Conservation (phyloP, 345 rosid species). For the Arabidopsis suecica region DNA sequence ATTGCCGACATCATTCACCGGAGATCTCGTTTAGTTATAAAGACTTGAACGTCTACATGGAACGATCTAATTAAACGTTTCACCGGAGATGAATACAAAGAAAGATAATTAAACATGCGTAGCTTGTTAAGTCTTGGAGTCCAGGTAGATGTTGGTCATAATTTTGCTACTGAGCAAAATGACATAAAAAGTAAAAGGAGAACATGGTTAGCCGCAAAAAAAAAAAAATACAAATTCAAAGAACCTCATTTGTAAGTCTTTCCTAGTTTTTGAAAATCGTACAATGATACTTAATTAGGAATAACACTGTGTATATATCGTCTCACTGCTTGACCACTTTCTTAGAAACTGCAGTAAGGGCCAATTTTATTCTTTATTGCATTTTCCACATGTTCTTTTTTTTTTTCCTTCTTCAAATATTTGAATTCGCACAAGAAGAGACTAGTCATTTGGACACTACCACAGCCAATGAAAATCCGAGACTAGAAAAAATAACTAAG, state of each 20-base stretch:
- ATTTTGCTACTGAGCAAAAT: neutral
- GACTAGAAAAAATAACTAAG: no score
- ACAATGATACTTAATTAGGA: neutral
- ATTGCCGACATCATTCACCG: conserved; percentile 7
- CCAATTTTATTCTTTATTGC: neutral
- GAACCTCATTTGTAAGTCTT: no score
- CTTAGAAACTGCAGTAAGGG: neutral
- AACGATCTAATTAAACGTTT: neutral
- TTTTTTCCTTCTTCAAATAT: neutral
- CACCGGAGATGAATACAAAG: neutral
- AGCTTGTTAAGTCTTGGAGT: neutral
- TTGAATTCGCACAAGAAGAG: neutral
- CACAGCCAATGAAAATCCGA: no score
- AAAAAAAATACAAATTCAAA: no score
- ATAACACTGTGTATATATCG: neutral
- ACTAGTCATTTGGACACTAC: neutral
- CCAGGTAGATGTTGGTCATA: neutral
- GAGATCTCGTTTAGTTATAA: neutral
- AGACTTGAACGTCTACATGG: neutral
- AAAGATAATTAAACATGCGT: neutral
- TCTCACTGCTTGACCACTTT: neutral
- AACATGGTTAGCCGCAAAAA: neutral
- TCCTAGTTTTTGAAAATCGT: neutral
- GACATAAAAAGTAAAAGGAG: neutral
- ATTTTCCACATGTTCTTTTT: neutral